phyloP scores from a whole-genome alignment of 1,284 basidiomycete species.

The Sanghuangporus weigelae region DNA sequence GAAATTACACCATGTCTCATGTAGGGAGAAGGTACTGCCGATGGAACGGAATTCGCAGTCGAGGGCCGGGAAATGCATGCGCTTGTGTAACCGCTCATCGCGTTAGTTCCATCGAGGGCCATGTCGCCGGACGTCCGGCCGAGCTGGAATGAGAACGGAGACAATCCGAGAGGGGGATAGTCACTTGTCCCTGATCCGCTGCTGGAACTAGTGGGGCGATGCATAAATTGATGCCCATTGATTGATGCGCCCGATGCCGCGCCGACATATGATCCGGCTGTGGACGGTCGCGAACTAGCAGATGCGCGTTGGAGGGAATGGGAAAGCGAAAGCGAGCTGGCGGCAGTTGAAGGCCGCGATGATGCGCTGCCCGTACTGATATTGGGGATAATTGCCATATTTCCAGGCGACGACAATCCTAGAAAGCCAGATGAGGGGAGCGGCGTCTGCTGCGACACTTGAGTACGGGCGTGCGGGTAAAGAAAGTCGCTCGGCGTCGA shows the following conservation, averaged over 20 bases:
- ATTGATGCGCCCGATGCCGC: background rate
- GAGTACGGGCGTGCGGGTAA: conserved; percentile 3
- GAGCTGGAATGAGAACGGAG: conserved; percentile 10
- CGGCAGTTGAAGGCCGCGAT: conserved; percentile 15
- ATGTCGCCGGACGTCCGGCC: background rate
- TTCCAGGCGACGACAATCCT: conserved; percentile 1
- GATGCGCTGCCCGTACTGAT: conserved; percentile 2
- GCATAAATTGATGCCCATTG: background rate
- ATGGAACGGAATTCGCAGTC: conserved; percentile 5
- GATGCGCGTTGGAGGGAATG: conserved; percentile 12
- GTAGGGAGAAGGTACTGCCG: conserved; percentile 9
- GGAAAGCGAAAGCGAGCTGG: conserved; percentile 9
- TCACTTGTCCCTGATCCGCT: background rate
- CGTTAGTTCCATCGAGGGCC: background rate
- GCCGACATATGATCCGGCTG: conserved; percentile 9
- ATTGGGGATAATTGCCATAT: conserved; percentile 6
- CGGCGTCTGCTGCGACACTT: background rate
- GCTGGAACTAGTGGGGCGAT: conserved; percentile 9
- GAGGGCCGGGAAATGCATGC: conserved; percentile 11
- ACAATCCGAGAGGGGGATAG: conserved; percentile 3
- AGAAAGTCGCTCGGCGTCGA: conserved; percentile 13
- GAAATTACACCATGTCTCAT: conserved; percentile 9
- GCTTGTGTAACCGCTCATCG: conserved; percentile 1
- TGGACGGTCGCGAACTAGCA: conserved; percentile 12
- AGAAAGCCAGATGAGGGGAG: background rate